Evolutionary conservation across 768 basidiomycete species (phyloP), one percentile per base, ranked within the genome.

Genomic region (Termitomyces sp.): DNA sequence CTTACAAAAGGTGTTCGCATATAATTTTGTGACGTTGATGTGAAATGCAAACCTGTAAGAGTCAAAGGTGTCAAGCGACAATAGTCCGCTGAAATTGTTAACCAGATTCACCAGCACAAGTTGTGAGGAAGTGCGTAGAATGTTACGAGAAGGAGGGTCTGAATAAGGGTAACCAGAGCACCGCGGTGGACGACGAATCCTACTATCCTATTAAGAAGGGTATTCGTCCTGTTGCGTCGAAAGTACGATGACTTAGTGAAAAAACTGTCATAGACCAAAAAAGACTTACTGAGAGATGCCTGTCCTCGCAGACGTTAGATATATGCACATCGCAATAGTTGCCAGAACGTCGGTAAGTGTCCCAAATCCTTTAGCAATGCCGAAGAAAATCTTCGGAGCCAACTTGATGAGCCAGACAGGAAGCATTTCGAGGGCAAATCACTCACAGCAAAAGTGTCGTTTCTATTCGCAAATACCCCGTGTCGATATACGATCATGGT

Each of bases 1-100:
- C 80, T 73, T 59, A 81, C 80, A 81, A 69, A 81, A 81, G 1
- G 79, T 80, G 62, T 81, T 81, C 20, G 77, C 80, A 63, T 82
- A 82, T 12, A 82, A 70, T 57, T 78, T 80, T 5, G 80, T 81
- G 32, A 80, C 77, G 60, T 79, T 80, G 60, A 81, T 72, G 60
- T 82, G 80, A 60, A 82, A 75, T 3, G 80, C 77, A 54, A 82
- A 68, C 81, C 80, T 81, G 20, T 35, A n/a, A 1, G 1, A 54
- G 15, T 53, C 18, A 20, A 16, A 54, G 22, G 53, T 39, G 36
- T 36, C 24, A 58, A 28, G 15, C 7, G 18, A 39, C 38, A 24
- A 13, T 13, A 20, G 32, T n/a, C 4, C 2, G 16, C 28, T 18
- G 8, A 20, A 1, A 46, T 39, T 18, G n/a, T 18, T 40, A 35